Percentiles rank a stretch among this genome's conserved stretches.
Evolutionary conservation across 352 stramenopile species (phyloP).

Genomic region (Globisporangium solare): DNA sequence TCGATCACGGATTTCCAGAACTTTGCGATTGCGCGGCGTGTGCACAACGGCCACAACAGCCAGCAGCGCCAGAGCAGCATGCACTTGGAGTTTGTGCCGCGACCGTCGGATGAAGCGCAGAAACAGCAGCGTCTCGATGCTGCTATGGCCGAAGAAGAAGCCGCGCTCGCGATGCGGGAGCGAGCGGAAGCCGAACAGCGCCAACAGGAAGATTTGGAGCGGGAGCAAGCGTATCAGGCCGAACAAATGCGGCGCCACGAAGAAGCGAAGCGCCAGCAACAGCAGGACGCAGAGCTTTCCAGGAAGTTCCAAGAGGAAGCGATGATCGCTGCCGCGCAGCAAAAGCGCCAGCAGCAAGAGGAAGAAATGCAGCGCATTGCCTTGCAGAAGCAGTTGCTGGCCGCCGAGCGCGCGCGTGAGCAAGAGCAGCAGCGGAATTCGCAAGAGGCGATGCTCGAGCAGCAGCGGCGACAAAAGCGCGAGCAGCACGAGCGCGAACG

Average conservation of each 20-base stretch:
- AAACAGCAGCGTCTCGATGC: slow-evolving; percentile 6
- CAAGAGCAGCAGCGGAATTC: slow-evolving; percentile 21
- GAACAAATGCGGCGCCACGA: slow-evolving; percentile 16
- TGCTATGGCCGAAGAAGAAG: not conserved
- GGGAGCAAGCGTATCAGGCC: slow-evolving; percentile 13
- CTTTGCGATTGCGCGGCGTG: slow-evolving; percentile 51
- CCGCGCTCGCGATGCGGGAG: not conserved
- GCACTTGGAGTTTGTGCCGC: slow-evolving; percentile 18
- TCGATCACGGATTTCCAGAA: slow-evolving; percentile 78
- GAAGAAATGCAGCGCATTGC: slow-evolving; percentile 9
- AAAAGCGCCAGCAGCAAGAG: slow-evolving; percentile 5
- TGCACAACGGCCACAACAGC: slow-evolving; percentile 21
- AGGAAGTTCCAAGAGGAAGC: slow-evolving; percentile 1
- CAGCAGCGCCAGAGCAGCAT: slow-evolving; percentile 40
- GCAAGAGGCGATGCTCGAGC: slow-evolving; percentile 46
- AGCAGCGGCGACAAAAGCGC: slow-evolving; percentile 66
- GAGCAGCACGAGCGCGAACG: slow-evolving; percentile 63
- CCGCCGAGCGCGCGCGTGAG: slow-evolving; percentile 26
- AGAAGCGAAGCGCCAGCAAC: slow-evolving; percentile 15
- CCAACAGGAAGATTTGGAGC: slow-evolving; percentile 9
- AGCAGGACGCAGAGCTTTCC: slow-evolving; percentile 11
- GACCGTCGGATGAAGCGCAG: slow-evolving; percentile 20
- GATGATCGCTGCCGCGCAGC: not conserved
- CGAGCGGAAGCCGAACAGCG: not conserved
- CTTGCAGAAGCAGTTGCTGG: slow-evolving; percentile 23